Evolutionary conservation across 352 stramenopile genomes (phyloP).

Genomic region (Phytophthora foliorum): DNA sequence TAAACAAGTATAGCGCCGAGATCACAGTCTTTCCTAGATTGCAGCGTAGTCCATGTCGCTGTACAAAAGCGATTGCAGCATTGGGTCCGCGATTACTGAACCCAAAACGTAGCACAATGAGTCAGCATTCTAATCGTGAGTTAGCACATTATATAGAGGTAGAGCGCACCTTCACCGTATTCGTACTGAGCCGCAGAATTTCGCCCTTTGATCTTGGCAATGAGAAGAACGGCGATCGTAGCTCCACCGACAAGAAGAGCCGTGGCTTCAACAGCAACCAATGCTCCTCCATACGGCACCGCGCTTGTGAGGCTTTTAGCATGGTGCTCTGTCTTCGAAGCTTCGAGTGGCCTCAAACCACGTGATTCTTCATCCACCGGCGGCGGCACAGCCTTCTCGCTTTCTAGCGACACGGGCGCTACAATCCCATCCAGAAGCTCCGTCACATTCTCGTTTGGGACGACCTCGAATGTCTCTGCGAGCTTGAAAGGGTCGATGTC

Average conservation of each 20-base stretch:
- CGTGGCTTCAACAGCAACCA: constrained; percentile 42
- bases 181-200: constrained; percentile 15
- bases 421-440: constrained; percentile 30
- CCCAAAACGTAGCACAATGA: background rate
- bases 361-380: constrained; percentile 8
- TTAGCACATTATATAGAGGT: background rate
- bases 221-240: constrained; percentile 33
- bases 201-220: constrained; percentile 33
- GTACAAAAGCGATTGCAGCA: constrained; percentile 71
- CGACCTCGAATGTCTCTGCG: constrained; percentile 26
- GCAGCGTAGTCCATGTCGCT: constrained; percentile 83
- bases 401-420: constrained; percentile 21
- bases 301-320: background rate
- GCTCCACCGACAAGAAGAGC: constrained; percentile 43
- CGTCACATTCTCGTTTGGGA: constrained; percentile 24
- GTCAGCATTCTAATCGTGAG: background rate
- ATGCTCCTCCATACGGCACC: constrained; percentile 24
- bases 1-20: background rate
- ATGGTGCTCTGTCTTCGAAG: constrained; percentile 1
- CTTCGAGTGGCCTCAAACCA: constrained; percentile 14
- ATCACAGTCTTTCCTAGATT: constrained; percentile 45
- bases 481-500: constrained; percentile 12
- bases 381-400: constrained; percentile 2
- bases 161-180: constrained; percentile 31
- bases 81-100: constrained; percentile 40